Conservation (phyloP, 2,329 filamentous ascomycete species). For the Cytospora paraplurivora region DNA sequence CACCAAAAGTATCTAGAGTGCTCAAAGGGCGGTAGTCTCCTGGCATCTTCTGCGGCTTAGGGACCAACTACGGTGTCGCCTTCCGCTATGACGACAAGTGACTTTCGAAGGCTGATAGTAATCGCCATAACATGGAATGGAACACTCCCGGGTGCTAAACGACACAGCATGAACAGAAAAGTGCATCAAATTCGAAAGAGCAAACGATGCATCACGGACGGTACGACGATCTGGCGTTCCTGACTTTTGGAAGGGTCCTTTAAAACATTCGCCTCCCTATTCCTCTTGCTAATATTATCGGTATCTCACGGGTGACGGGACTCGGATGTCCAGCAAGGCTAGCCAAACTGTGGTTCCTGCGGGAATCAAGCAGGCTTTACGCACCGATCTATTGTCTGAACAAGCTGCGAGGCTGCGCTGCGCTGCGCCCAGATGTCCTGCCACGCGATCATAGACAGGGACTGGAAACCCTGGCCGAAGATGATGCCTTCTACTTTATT, state of each 20-base stretch:
- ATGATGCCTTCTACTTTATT: neutral
- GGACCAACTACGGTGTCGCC: neutral
- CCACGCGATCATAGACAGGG: neutral
- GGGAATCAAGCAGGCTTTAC: neutral
- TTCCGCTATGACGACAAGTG: neutral
- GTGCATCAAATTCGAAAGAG: neutral
- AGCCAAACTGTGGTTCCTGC: neutral
- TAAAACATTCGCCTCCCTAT: neutral
- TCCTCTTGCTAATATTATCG: slow-evolving; percentile 7
- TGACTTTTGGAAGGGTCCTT: neutral
- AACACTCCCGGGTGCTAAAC: neutral
- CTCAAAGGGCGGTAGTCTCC: neutral
- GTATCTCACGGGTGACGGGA: neutral
- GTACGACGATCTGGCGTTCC: slow-evolving; percentile 5
- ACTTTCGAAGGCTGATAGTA: neutral
- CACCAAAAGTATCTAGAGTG: neutral
- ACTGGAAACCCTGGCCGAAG: neutral
- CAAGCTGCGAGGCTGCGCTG: neutral
- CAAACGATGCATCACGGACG: slow-evolving; percentile 8
- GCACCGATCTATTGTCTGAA: neutral
- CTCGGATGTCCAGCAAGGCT: neutral
- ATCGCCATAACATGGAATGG: neutral
- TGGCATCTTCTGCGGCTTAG: neutral
- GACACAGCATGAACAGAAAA: neutral
- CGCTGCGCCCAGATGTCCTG: neutral